Conservation (phyloP, 108 stramenopile species). For the Skeletonema menzelii region DNA sequence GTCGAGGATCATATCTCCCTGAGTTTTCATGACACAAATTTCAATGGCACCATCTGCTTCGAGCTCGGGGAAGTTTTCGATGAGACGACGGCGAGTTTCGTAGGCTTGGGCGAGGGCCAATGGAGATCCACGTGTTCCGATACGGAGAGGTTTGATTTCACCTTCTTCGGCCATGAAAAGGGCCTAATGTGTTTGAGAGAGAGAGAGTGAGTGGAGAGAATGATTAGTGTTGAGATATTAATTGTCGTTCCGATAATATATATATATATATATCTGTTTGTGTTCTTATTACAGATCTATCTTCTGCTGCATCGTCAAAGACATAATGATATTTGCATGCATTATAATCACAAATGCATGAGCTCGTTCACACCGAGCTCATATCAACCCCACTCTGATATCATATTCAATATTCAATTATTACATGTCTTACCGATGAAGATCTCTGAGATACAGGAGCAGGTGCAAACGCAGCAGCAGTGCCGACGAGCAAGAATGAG, state of each 20-base stretch:
- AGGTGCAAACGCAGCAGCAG: constrained; percentile 67
- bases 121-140: constrained; percentile 98
- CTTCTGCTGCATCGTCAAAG: neutral
- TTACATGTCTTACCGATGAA: constrained; percentile 19
- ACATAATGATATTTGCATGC: neutral
- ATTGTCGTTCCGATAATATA: neutral
- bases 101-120: constrained; percentile 98
- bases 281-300: neutral
- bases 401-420: neutral
- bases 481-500: constrained; percentile 48
- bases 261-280: neutral
- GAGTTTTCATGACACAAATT: constrained; percentile 98
- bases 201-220: neutral
- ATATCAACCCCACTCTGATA: neutral
- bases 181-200: constrained; percentile 49
- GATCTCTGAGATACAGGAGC: constrained; percentile 30
- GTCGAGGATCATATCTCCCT: constrained; percentile 98
- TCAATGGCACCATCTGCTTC: constrained; percentile 93
- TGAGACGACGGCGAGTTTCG: constrained; percentile 90
- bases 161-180: constrained; percentile 80
- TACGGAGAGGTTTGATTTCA: constrained; percentile 80
- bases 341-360: neutral
- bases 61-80: constrained; percentile 93
- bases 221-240: constrained; percentile 3
- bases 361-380: neutral